A percentile compares a stretch with the other conserved stretches of the same genome.
Conservation (phyloP, 2,329 filamentous ascomycete species). For the Ophiocordyceps polyrhachis-furcata region DNA sequence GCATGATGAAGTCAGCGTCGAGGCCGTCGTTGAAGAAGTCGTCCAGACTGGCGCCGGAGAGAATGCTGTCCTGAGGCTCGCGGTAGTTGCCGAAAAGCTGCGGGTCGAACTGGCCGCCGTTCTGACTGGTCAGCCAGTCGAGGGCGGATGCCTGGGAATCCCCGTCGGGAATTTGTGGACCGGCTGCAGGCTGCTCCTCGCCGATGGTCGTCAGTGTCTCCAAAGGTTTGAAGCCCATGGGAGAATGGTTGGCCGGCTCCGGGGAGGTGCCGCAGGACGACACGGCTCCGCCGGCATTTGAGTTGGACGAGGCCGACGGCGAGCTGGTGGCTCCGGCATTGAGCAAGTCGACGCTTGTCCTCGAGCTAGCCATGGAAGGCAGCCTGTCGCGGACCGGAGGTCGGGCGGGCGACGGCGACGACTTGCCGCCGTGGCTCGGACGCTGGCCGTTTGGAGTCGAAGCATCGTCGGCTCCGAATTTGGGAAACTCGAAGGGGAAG, state of each 20-base stretch:
- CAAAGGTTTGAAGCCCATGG: constrained; percentile 41
- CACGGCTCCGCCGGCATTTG: constrained; percentile 32
- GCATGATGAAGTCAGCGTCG: constrained; percentile 61
- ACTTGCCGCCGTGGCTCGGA: constrained; percentile 9
- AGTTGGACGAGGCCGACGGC: constrained; percentile 43
- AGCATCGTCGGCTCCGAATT: constrained; percentile 44
- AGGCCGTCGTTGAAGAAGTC: constrained; percentile 62
- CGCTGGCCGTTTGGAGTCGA: constrained; percentile 10
- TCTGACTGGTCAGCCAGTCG: constrained; percentile 63
- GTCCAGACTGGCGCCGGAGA: constrained; percentile 52
- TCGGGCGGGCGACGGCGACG: constrained; percentile 4
- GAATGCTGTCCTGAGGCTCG: constrained; percentile 68
- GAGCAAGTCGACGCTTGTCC: constrained; percentile 30
- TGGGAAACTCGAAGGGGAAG: constrained; percentile 93
- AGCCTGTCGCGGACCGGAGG: background rate
- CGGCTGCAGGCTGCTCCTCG: constrained; percentile 35
- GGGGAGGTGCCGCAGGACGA: constrained; percentile 63
- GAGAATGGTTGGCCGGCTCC: constrained; percentile 56
- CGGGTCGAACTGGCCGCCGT: constrained; percentile 75
- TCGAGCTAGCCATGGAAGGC: constrained; percentile 24
- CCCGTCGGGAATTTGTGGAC: constrained; percentile 16
- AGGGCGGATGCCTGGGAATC: constrained; percentile 35
- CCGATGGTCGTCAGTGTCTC: constrained; percentile 47
- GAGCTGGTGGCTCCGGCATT: constrained; percentile 40
- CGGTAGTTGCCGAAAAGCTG: constrained; percentile 84